These are phyloP conservation scores for Mercurialis annua DNA, from an alignment of 345 rosid species.

Conservation along the genomic window DNA sequence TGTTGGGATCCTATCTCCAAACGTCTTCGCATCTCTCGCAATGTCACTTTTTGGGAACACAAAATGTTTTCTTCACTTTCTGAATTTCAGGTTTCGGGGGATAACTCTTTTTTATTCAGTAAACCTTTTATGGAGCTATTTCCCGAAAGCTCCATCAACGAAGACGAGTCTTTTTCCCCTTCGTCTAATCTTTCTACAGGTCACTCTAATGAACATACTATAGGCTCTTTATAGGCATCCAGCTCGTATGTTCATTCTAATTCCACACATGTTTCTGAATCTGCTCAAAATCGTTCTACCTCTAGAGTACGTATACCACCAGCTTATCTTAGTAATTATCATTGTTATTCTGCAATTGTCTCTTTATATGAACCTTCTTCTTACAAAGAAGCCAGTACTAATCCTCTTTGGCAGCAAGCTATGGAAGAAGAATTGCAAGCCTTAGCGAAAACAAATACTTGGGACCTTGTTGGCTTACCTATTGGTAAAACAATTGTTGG, in stretches of 20 bases:
- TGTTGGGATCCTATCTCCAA: conserved; percentile 1
- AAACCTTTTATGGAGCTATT: background rate
- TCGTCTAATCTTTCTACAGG: background rate
- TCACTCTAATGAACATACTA: background rate
- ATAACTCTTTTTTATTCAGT: background rate
- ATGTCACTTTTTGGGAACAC: background rate
- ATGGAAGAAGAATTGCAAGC: no score
- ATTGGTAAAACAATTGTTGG: no score
- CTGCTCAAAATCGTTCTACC: background rate
- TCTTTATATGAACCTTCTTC: no score
- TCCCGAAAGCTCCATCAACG: no score
- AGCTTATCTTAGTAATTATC: background rate
- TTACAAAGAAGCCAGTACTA: no score
- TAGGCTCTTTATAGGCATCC: background rate
- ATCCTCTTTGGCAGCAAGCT: no score
- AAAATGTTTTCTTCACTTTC: background rate
- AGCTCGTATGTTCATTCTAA: background rate
- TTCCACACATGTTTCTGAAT: background rate
- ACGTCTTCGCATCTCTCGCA: background rate
- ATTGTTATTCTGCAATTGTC: background rate
- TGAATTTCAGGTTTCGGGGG: background rate
- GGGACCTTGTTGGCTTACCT: no score
- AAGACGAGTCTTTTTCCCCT: background rate
- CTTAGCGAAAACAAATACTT: no score
- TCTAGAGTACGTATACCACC: background rate